These are phyloP conservation scores for Fusarium citri DNA, from an alignment of 2,329 filamentous ascomycete genomes.

Conservation along the genomic window DNA sequence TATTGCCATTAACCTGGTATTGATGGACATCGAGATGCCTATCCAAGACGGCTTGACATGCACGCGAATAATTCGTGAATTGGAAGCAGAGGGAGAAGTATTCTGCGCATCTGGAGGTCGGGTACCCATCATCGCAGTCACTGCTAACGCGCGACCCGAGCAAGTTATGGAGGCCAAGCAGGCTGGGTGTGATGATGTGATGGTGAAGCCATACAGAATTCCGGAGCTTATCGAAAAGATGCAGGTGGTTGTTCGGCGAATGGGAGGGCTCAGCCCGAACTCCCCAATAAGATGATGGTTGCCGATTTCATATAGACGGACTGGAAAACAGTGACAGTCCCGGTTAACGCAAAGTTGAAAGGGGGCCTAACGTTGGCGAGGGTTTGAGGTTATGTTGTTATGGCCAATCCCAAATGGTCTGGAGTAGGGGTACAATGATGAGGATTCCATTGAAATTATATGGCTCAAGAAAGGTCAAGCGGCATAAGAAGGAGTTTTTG, in stretches of 20 bases:
- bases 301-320: conserved; percentile 15
- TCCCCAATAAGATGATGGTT: conserved; percentile 45
- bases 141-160: conserved; percentile 74
- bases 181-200: conserved; percentile 70
- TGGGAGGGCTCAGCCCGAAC: conserved; percentile 47
- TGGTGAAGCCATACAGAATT: conserved; percentile 79
- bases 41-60: conserved; percentile 77
- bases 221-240: conserved; percentile 71
- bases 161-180: conserved; percentile 65
- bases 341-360: not conserved
- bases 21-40: conserved; percentile 85
- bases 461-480: not conserved
- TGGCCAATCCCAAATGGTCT: not conserved
- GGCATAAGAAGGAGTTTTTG: conserved; percentile 36
- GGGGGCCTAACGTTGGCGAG: not conserved
- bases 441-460: not conserved
- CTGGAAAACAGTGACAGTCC: conserved; percentile 37
- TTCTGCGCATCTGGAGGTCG: conserved; percentile 57
- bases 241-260: conserved; percentile 57
- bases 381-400: not conserved
- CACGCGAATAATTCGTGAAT: conserved; percentile 70
- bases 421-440: not conserved
- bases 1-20: conserved; percentile 67
- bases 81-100: conserved; percentile 67
- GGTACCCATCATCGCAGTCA: conserved; percentile 74